Base-by-base conservation (phyloP, 164 flowering plant species). In the Macadamia tetraphylla region DNA sequence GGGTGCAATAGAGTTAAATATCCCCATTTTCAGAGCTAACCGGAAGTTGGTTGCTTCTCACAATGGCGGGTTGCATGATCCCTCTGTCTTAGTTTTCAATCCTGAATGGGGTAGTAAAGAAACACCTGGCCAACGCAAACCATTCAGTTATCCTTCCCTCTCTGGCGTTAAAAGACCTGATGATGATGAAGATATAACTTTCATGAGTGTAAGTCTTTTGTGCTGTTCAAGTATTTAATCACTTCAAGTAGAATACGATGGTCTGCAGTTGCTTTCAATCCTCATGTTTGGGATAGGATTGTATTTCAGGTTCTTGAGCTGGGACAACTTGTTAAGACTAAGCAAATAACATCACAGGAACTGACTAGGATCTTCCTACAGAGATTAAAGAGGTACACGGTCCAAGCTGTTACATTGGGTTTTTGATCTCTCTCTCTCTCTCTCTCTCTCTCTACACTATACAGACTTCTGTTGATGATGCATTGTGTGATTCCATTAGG, bases 41-140 rank as follows among this genome's bases (percentile, higher is more conserved):
- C 64, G 97, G 57, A 80, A 85, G 68, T 64, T 83, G 69, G 93
- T 94, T 42, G 97, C 97, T 74, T 79, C 88, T n/a, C 74, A 13
- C 14, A 79, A 85, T 81, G 97, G 97, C 65, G 98, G 97, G 32
- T 70, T 93, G 74, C 83, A 80, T 51, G 68, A 93, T 68, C 94
- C 94, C 43, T 87, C 96, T 71, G 69, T 53, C 70, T 81, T 91
- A 77, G 82, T 85, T 68, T 94, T 94, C 76, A 84, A 82, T 81
- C 75, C 97, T 40, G 81, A 69, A 12, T 94, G 96, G 92, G 66
- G 43, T 29, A 6, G 40, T 40, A 66, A 64, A 48, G 56, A 70
- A 57, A 62, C 55, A 49, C 67, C 72, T 13, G 12, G 48, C 18
- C 31, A 46, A n/a, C 57, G 42, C 23, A 79, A 64, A 65, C 71